Conservation (phyloP, 106 monocot species). For the Alisma plantagoaquatica region DNA sequence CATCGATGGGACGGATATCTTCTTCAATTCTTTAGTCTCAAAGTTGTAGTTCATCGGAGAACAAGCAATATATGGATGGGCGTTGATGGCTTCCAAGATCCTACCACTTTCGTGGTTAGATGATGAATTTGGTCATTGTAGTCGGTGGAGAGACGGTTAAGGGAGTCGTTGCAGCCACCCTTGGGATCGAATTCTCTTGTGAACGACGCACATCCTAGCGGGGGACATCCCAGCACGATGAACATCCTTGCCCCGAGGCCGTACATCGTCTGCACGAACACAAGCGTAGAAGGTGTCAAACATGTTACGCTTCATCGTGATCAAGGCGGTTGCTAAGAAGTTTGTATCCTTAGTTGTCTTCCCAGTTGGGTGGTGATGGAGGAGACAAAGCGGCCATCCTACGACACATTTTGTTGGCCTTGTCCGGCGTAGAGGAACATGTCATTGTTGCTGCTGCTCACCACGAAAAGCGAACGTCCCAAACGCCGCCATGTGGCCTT, state of each 20-base stretch:
- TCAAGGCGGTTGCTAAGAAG: no score
- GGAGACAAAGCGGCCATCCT: background rate
- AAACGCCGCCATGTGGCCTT: conserved; percentile 2
- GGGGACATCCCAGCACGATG: background rate
- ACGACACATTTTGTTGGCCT: background rate
- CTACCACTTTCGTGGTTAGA: no score
- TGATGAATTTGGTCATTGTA: no score
- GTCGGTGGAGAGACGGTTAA: conserved; percentile 2
- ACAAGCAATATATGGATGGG: no score
- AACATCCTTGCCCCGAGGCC: conserved; percentile 14
- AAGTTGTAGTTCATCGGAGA: no score
- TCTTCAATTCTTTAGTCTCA: no score
- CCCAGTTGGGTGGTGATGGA: conserved; percentile 1
- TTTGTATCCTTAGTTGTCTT: background rate
- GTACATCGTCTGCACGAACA: conserved; percentile 17
- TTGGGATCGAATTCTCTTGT: background rate
- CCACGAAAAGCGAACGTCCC: conserved; percentile 9
- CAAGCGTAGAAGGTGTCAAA: no score
- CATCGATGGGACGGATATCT: no score
- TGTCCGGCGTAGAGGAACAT: conserved; percentile 6
- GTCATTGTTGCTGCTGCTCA: conserved; percentile 37
- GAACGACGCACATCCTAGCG: conserved; percentile 5
- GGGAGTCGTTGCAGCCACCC: conserved; percentile 6
- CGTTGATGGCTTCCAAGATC: no score
- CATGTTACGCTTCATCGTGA: no score